Evolutionary conservation across 1,284 basidiomycete species (phyloP).

Genomic region (Chondrostereum purpureum): DNA sequence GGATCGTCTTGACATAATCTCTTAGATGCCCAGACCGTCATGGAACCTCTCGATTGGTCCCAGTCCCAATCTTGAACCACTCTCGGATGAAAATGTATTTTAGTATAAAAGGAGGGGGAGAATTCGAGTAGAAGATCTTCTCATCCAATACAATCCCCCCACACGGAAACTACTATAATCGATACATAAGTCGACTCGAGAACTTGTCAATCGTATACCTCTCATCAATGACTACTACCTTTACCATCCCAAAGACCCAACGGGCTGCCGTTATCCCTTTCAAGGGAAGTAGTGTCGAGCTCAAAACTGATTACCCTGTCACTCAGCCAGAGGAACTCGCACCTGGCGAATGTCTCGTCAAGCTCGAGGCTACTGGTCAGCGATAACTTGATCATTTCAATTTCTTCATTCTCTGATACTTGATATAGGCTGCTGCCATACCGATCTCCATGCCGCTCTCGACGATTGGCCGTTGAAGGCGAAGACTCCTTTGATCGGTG

Average conservation of each 20-base stretch:
- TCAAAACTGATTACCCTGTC: constrained; percentile 52
- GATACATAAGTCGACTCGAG: too few species aligned
- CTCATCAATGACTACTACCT: constrained; percentile 11
- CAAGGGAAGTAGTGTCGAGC: constrained; percentile 35
- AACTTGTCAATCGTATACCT: too few species aligned
- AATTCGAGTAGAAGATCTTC: too few species aligned
- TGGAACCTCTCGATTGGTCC: too few species aligned
- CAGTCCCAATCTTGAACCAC: too few species aligned
- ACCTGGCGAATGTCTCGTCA: constrained; percentile 78
- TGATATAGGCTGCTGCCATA: constrained; percentile 55
- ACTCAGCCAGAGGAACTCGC: constrained; percentile 58
- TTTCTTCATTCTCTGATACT: neutral
- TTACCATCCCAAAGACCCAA: constrained; percentile 53
- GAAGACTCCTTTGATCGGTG: constrained; percentile 74
- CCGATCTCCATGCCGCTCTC: constrained; percentile 69
- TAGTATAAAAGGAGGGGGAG: too few species aligned
- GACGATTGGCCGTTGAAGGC: constrained; percentile 71
- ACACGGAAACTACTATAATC: too few species aligned
- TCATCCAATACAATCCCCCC: too few species aligned
- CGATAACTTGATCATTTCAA: constrained; percentile 32
- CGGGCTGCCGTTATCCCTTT: constrained; percentile 54
- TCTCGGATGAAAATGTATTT: too few species aligned
- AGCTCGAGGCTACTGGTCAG: constrained; percentile 53
- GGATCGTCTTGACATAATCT: too few species aligned
- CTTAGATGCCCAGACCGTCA: too few species aligned